Evolutionary conservation across 2,329 filamentous ascomycete species (phyloP), one percentile per base, ranked within the genome.

Genomic region (Leptosphaerulina australis): DNA sequence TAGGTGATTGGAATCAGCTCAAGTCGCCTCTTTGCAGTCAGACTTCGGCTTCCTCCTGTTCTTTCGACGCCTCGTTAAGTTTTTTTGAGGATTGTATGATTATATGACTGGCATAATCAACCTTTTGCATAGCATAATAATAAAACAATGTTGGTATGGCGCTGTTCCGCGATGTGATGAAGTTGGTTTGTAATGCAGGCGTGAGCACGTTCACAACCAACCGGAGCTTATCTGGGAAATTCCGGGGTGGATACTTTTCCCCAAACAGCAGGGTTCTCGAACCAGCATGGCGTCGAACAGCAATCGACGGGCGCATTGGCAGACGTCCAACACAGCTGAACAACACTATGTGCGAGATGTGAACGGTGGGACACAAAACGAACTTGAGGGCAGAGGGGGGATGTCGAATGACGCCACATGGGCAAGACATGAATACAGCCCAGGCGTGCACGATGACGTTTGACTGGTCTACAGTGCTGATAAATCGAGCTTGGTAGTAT

Each of bases 401-500:
- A 18, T 10, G 15, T 21, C 30, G 21, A 46, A 15, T 35, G 35
- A 25, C 25, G 44, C 37, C 34, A 47, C 30, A 26, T 30, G 29
- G 25, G 26, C 45, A 43, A 33, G 41, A 26, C 31, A 37, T 3
- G 24, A 33, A 36, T 25, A 34, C 34, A 38, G 43, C n/a, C 20
- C 15, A 31, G 25, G 28, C 14, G 38, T 9, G 47, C 43, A 49
- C 46, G 46, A 58, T 59, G 57, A 64, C 54, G 59, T 59, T 37
- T 21, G 40, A n/a, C 28, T 29, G 47, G 22, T 38, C 53, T n/a
- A 31, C 31, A 20, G 39, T 66, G 64, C 64, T 68, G 62, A 68
- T 63, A 67, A 68, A 68, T 68, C 59, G 53, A 57, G 50, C 35
- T 36, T 37, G 49, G 28, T 37, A 44, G 11, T 41, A 52, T 56